Conservation (phyloP, 2,329 filamentous ascomycete genomes). For the Aspergillus cejpii region DNA sequence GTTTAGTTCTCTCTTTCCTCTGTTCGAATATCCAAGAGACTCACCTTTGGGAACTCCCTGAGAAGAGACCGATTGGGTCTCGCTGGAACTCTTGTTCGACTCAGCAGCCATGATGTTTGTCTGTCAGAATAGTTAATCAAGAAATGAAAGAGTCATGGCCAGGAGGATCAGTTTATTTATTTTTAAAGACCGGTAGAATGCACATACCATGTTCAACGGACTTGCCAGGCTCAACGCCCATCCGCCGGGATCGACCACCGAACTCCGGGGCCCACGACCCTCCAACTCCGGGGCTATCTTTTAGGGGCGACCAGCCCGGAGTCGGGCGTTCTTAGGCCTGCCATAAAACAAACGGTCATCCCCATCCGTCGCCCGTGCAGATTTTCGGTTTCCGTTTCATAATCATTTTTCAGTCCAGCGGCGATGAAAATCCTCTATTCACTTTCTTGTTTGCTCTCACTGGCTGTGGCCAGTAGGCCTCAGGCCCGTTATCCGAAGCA, state of each 20-base stretch:
- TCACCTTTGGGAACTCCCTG: background rate
- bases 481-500: background rate
- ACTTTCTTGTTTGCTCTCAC: background rate
- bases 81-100: background rate
- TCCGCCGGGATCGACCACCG: background rate
- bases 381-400: background rate
- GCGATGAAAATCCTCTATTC: background rate
- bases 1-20: background rate
- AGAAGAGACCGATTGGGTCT: conserved; percentile 1
- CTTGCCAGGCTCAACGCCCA: background rate
- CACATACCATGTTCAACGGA: background rate
- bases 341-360: background rate
- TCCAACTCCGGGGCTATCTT: background rate
- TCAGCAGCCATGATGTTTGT: conserved; percentile 3
- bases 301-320: conserved; percentile 1
- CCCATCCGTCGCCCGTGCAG: background rate
- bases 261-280: conserved; percentile 1
- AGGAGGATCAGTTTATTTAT: background rate
- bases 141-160: background rate
- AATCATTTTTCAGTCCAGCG: background rate
- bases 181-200: background rate
- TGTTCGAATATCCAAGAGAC: background rate
- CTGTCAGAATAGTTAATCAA: background rate
- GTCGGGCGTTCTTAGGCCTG: background rate
- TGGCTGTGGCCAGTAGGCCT: background rate